Conservation (phyloP, 2,329 filamentous ascomycete genomes). For the Chalaropsis thielavioides region DNA sequence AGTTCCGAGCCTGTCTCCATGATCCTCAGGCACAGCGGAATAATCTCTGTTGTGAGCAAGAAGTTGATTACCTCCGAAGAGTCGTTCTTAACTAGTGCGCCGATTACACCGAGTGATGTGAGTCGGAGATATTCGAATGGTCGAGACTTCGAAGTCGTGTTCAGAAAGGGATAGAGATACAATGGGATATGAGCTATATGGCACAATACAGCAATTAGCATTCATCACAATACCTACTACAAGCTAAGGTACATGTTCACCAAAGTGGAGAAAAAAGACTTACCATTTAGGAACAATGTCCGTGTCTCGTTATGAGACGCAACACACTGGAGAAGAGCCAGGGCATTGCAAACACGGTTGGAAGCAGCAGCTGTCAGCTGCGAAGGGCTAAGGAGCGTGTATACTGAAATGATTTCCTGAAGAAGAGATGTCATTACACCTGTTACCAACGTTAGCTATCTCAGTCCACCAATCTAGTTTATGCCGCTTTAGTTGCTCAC, state of each 20-base stretch:
- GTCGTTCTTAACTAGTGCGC: constrained; percentile 95
- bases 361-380: constrained; percentile 95
- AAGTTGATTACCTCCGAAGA: constrained; percentile 99
- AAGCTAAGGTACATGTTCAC: background rate
- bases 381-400: constrained; percentile 88
- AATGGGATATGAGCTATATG: constrained; percentile 79
- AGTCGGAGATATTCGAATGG: constrained; percentile 95
- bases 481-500: constrained; percentile 30
- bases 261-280: constrained; percentile 19
- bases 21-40: constrained; percentile 89
- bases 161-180: constrained; percentile 95
- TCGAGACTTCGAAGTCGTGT: constrained; percentile 94
- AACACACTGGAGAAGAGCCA: constrained; percentile 90
- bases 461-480: background rate
- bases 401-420: constrained; percentile 98
- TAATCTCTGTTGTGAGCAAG: constrained; percentile 93
- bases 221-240: background rate
- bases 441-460: constrained; percentile 26
- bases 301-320: constrained; percentile 95
- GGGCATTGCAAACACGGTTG: constrained; percentile 92
- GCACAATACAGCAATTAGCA: background rate
- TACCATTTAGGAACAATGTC: constrained; percentile 85
- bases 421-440: constrained; percentile 96
- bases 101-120: constrained; percentile 91
- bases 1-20: constrained; percentile 99